Base-by-base conservation (phyloP, 1,284 basidiomycete genomes). In the Ustilago esculenta region DNA sequence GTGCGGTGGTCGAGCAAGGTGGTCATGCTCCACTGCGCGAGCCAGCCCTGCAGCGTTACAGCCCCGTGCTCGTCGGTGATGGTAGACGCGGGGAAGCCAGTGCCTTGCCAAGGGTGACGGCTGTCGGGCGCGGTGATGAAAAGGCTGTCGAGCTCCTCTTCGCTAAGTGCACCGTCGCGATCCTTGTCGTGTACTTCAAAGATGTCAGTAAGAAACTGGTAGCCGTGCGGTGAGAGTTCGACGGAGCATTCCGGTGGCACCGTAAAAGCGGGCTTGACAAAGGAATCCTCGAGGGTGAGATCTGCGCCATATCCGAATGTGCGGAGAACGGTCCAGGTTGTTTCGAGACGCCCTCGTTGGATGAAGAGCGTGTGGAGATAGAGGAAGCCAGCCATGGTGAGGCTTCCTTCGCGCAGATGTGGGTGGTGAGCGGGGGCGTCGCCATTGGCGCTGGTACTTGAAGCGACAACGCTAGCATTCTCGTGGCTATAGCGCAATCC, bases 1-100 rank as follows among this genome's bases (percentile, higher is more conserved):
- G 90, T 91, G 80, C 89, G 90, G 75, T 94, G 90, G 77, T 97
- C 92, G 15, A 98, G 86, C 2, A 98, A 85, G 1, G 95, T 98
- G 1, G 94, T 96, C 94, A 98, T 97, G 81, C 92, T 96, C 95
- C 95, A 98, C 81, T 98, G 94, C 21, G 95, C 95, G 15, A 98
- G 85, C 95, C 95, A 98, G 7, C 93, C 93, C 83, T 98, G 95
- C 44, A 98, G 83, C 15, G 95, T 98, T 14, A 98, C 92, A 10
- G 91, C 88, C 9, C 92, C 94, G 36, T 88, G 86, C 78, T 95
- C 94, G 76, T 94, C 91, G 11, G 92, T 90, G 44, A 94, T 87
- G 2, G 93, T 95, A 1, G 90, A 94, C 75, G 93, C 90, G 11
- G 80, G 80, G 59, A 81, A 81, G 41, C 70, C 67, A 2, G 55